phyloP scores from a whole-genome alignment of 2,329 filamentous ascomycete genomes.

The Penicillium olsonii region DNA sequence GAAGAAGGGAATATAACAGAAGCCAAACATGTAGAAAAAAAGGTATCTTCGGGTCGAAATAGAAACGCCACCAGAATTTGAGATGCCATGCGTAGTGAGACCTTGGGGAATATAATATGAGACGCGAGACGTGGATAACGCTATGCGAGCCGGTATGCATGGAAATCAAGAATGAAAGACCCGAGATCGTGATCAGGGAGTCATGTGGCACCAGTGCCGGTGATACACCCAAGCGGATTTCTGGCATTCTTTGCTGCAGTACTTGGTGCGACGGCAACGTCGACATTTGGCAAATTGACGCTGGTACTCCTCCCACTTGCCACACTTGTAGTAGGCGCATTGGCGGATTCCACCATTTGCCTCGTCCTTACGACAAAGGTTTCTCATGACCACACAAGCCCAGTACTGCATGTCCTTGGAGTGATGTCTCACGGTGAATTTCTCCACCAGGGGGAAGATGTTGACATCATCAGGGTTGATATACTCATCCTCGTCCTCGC shows the following conservation, averaged over 20 bases:
- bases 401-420: conserved; percentile 99
- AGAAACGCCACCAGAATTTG: conserved; percentile 39
- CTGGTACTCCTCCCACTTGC: conserved; percentile 96
- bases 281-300: conserved; percentile 98
- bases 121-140: conserved; percentile 33
- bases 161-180: conserved; percentile 32
- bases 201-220: conserved; percentile 82
- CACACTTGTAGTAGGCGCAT: conserved; percentile 96
- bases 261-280: conserved; percentile 93
- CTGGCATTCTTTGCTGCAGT: conserved; percentile 99
- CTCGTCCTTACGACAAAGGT: conserved; percentile 97
- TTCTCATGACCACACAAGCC: conserved; percentile 98
- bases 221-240: conserved; percentile 99
- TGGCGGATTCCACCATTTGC: conserved; percentile 90
- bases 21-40: conserved; percentile 34
- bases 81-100: conserved; percentile 39
- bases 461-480: conserved; percentile 92
- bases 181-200: conserved; percentile 34
- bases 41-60: conserved; percentile 41
- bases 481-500: conserved; percentile 79
- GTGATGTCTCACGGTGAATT: conserved; percentile 94
- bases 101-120: conserved; percentile 27
- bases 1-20: conserved; percentile 12
- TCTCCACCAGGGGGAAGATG: conserved; percentile 96
- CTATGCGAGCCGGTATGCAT: conserved; percentile 41